These are phyloP conservation scores for Hyaloscypha bicolor DNA, from an alignment of 495 filamentous ascomycete species.

Conservation along the genomic window DNA sequence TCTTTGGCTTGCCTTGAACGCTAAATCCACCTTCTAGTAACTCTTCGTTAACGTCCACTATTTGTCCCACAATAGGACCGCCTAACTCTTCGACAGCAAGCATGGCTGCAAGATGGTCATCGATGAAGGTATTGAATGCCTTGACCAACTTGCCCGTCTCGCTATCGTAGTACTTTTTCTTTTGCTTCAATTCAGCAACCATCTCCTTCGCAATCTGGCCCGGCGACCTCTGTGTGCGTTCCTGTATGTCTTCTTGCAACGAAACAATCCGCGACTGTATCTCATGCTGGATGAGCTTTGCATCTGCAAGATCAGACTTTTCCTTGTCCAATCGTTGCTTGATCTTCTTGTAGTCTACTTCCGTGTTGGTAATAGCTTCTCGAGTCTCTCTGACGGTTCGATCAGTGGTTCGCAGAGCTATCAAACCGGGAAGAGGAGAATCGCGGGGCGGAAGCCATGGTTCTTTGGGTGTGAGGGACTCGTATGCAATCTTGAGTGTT, in stretches of 20 bases:
- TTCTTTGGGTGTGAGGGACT: slow-evolving; percentile 57
- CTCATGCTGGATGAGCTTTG: slow-evolving; percentile 49
- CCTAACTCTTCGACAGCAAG: slow-evolving; percentile 85
- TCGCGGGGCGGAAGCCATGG: slow-evolving; percentile 64
- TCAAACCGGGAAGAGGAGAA: slow-evolving; percentile 69
- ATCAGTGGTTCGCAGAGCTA: slow-evolving; percentile 67
- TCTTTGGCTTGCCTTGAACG: slow-evolving; percentile 69
- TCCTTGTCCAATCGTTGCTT: slow-evolving; percentile 60
- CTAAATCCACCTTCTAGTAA: slow-evolving; percentile 71
- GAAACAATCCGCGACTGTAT: slow-evolving; percentile 60
- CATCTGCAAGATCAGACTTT: slow-evolving; percentile 62
- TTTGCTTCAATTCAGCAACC: slow-evolving; percentile 57
- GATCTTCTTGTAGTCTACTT: slow-evolving; percentile 52
- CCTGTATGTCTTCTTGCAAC: slow-evolving; percentile 49
- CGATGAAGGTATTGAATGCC: slow-evolving; percentile 71
- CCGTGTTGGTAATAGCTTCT: slow-evolving; percentile 56
- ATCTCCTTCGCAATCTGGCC: slow-evolving; percentile 62
- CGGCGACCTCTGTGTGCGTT: slow-evolving; percentile 57
- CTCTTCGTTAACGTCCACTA: slow-evolving; percentile 58
- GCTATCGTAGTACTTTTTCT: slow-evolving; percentile 55
- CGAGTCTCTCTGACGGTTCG: slow-evolving; percentile 65
- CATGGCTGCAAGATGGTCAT: slow-evolving; percentile 73
- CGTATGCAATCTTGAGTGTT: slow-evolving; percentile 64
- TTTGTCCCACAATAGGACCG: slow-evolving; percentile 80
- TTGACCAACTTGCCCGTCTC: slow-evolving; percentile 59